These are phyloP conservation scores for Xylaria nigripes DNA, from an alignment of 495 filamentous ascomycete species.

Conservation along the genomic window DNA sequence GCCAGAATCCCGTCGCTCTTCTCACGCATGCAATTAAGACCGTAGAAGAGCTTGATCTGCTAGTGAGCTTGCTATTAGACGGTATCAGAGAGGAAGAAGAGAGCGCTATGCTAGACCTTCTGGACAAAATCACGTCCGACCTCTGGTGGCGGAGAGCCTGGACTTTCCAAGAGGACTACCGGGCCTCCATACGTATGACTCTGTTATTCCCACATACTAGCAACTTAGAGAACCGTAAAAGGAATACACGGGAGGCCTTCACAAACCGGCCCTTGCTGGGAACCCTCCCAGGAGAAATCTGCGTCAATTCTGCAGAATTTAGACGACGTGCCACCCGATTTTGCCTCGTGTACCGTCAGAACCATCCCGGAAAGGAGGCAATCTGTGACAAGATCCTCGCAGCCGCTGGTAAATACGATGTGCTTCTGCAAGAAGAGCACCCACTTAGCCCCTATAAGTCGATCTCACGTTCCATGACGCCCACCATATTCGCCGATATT, in stretches of 20 bases:
- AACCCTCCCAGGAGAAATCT: conserved; percentile 24
- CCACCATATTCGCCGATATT: conserved; percentile 22
- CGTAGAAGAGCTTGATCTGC: conserved; percentile 19
- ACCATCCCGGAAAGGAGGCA: conserved; percentile 5
- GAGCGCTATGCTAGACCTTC: conserved; percentile 16
- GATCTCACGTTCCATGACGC: conserved; percentile 26
- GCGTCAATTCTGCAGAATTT: conserved; percentile 24
- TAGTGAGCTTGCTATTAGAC: conserved; percentile 14
- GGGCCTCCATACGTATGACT: conserved; percentile 21
- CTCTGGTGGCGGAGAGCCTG: conserved; percentile 28
- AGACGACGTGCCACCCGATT: conserved; percentile 19
- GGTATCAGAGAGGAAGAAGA: conserved; percentile 16
- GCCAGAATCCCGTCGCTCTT: conserved; percentile 24
- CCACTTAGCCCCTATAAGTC: not conserved
- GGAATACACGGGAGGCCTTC: conserved; percentile 2
- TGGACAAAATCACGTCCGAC: conserved; percentile 22
- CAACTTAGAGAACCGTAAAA: conserved; percentile 19
- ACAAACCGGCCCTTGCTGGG: conserved; percentile 15
- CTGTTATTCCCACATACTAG: conserved; percentile 22
- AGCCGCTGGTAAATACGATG: conserved; percentile 22
- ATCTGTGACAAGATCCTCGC: conserved; percentile 21
- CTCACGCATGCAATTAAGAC: conserved; percentile 21
- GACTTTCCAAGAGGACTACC: conserved; percentile 29
- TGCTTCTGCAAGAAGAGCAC: conserved; percentile 19
- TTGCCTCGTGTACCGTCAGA: conserved; percentile 21